A percentile compares a stretch with the other conserved stretches of the same genome.
phyloP scores from a whole-genome alignment of 139 green algal genomes.

The Micromonas pusilla region DNA sequence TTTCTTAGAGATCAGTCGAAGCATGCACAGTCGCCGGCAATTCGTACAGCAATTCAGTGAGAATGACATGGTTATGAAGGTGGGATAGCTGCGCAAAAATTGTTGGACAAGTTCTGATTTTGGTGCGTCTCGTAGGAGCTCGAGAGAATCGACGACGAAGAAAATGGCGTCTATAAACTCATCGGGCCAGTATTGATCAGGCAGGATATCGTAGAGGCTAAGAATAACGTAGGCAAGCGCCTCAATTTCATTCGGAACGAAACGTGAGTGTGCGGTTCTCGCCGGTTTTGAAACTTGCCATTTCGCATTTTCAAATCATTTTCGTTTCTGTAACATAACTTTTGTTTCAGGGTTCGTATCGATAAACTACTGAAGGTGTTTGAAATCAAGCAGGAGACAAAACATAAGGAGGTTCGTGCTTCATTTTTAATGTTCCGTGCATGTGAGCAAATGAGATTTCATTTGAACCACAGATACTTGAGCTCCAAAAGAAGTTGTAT shows the following conservation, averaged over 20 bases:
- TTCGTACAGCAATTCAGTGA: slow-evolving; percentile 5
- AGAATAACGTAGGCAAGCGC: slow-evolving; percentile 75
- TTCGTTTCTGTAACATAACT: neutral
- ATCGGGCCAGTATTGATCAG: slow-evolving; percentile 75
- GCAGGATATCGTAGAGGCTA: slow-evolving; percentile 68
- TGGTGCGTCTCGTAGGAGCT: slow-evolving; percentile 30
- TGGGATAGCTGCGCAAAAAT: neutral
- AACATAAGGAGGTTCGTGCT: neutral
- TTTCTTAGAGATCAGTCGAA: slow-evolving; percentile 9
- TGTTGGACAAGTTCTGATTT: slow-evolving; percentile 47
- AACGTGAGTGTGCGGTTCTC: neutral
- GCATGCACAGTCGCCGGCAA: neutral
- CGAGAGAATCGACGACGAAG: slow-evolving; percentile 47
- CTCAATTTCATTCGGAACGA: slow-evolving; percentile 69
- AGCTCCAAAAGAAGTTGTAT: neutral
- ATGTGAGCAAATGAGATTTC: neutral
- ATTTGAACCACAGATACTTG: neutral
- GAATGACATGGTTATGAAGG: slow-evolving; percentile 26
- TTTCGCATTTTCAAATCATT: neutral
- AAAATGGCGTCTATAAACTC: slow-evolving; percentile 77
- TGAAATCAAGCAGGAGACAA: slow-evolving; percentile 1
- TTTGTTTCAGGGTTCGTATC: slow-evolving; percentile 1
- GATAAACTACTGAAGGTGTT: neutral
- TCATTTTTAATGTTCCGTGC: neutral
- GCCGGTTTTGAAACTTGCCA: neutral